These are phyloP conservation scores for Globisporangium nodosum DNA, from an alignment of 352 stramenopile species.

Conservation along the genomic window DNA sequence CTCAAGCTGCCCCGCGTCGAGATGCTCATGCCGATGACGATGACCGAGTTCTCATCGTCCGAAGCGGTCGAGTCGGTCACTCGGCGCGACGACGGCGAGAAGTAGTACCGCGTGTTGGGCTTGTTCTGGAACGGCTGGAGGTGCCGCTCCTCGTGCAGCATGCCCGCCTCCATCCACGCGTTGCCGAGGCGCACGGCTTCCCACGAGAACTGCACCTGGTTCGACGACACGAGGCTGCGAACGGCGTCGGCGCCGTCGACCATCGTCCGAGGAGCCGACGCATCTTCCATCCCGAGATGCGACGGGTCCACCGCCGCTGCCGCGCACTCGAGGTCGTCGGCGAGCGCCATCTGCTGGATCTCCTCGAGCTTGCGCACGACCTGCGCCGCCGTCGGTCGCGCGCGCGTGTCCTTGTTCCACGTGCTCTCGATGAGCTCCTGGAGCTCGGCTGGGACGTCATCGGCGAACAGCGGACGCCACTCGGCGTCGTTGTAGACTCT, in stretches of 20 bases:
- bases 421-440: conserved; percentile 34
- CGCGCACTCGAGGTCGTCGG: conserved; percentile 23
- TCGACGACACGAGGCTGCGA: conserved; percentile 17
- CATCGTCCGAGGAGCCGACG: conserved; percentile 21
- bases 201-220: conserved; percentile 31
- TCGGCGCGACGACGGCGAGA: neutral
- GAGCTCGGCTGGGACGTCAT: conserved; percentile 24
- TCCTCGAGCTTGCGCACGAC: conserved; percentile 37
- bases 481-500: conserved; percentile 46
- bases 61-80: conserved; percentile 6
- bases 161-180: conserved; percentile 51
- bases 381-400: conserved; percentile 33
- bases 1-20: conserved; percentile 5
- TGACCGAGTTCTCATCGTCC: conserved; percentile 9
- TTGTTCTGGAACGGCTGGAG: conserved; percentile 26
- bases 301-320: conserved; percentile 25
- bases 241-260: conserved; percentile 11
- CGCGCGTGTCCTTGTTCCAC: conserved; percentile 31
- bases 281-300: conserved; percentile 24
- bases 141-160: conserved; percentile 52
- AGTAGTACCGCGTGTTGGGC: conserved; percentile 10
- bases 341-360: conserved; percentile 27
- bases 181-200: conserved; percentile 56
- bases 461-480: conserved; percentile 31
- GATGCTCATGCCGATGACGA: conserved; percentile 15